Evolutionary conservation across 2,329 filamentous ascomycete species (phyloP), one percentile per base, ranked within the genome.

Genomic region (Ophiostoma sp.): DNA sequence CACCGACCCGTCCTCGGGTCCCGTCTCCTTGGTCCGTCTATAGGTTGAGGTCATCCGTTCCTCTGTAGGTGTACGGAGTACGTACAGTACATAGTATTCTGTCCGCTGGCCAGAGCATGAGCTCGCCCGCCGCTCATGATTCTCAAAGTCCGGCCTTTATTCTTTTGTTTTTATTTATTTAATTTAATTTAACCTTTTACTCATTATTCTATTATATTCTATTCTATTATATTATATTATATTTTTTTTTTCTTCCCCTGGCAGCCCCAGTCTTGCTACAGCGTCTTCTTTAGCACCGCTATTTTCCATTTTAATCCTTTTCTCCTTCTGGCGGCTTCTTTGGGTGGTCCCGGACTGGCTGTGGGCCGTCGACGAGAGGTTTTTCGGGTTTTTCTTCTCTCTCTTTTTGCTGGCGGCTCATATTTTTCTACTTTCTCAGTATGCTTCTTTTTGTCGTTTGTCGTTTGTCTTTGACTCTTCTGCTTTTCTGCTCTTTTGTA

Each of bases 281-380:
- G 2, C 44, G 44, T 20, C 20, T 48, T 48, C 44, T 48, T 48
- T n/a, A 48, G 44, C 20, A 48, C 44, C 44, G 44, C 44, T 62
- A 33, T 27, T 62, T 62, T 62, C 54, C 23, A 11, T 11, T 31
- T 62, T 62, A 33, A 62, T 27, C 13, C 4, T 36, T 11, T 36
- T 64, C n/a, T 64, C 17, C 60, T 64, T 64, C 60, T 64, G 60
- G 60, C 60, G 60, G 60, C 60, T 64, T 64, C 27, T 62, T 62
- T 33, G 27, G 57, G 57, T 4, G 31, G 27, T 35, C 11, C 60
- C 17, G 31, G 31, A 20, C 60, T 64, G 60, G 15, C 17, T 64
- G 31, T 64, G 33, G 31, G 60, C 17, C 31, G 31, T 17, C 31
- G 27, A 10, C 39, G 60, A 36, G 31, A n/a, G 60, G 33, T 11